Evolutionary conservation across 164 flowering plant species (phyloP), one percentile per base, ranked within the genome.

Genomic region (Aristolochia contorta): DNA sequence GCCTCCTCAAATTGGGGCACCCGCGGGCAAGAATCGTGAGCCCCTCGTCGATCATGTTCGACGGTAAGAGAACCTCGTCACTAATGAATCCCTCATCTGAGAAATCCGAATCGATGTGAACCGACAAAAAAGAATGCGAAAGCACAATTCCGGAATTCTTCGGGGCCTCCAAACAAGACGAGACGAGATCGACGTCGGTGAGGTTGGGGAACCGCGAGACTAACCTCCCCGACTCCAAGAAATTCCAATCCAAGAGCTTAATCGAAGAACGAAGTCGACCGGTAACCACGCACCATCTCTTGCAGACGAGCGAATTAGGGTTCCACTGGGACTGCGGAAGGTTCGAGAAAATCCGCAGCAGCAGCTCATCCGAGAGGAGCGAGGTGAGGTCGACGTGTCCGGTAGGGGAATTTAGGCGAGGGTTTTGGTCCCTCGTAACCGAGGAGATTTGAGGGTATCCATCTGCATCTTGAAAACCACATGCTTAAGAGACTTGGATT

Each of bases 201-300:
- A 90, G 77, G 66, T 85, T 85, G 0, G 97, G 95, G 65, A 90
- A 87, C 16, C 97, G 70, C 3, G 64, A 66, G 60, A 79, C 60
- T 56, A 90, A 74, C 45, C 89, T 60, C 46, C 97, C 89, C 0
- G 90, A 80, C 16, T 69, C 67, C 5, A 90, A 79, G 58, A 85
- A 90, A 1, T 65, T 70, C 91, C 88, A 90, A 51, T 90, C 95
- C 8, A 82, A 72, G 22, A 90, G 65, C 72, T 67, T 81, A 16
- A 90, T 23, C 9, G 85, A 81, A 48, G 80, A 75, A 14, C 79
- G 74, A 6, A 87, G 78, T 12, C 84, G 79, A 15, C 95, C 97
- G 25, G 78, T 78, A 47, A 90, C 78, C 55, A 59, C 56, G 16
- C 85, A 62, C 97, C 97, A 90, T 30, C 92, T 75, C 67, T 84